Conservation (phyloP, 768 basidiomycete genomes). For the Xanthoconium stramineum region DNA sequence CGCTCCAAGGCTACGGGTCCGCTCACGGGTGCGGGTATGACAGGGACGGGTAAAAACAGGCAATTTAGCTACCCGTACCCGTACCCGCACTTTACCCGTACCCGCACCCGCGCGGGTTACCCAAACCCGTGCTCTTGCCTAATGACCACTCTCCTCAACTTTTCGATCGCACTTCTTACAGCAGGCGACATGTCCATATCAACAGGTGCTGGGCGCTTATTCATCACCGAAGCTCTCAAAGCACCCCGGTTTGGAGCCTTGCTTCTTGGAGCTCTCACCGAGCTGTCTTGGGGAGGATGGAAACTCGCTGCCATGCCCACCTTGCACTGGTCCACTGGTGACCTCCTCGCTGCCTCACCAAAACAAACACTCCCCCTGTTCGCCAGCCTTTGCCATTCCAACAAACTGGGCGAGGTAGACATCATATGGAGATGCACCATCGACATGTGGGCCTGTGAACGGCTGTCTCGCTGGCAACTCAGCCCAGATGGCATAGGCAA, state of each 20-base stretch:
- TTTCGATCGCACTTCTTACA: constrained; percentile 34
- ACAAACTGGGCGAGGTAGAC: constrained; percentile 56
- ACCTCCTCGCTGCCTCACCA: constrained; percentile 45
- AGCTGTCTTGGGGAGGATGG: constrained; percentile 76
- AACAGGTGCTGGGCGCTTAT: constrained; percentile 43
- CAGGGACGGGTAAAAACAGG: too few relatives aligned
- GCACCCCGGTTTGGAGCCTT: constrained; percentile 44
- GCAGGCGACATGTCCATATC: constrained; percentile 43
- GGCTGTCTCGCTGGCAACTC: constrained; percentile 42
- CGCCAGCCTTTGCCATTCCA: constrained; percentile 43
- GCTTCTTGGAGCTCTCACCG: constrained; percentile 59
- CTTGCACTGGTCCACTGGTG: constrained; percentile 49
- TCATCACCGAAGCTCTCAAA: constrained; percentile 32
- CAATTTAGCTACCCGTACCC: too few relatives aligned
- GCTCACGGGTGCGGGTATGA: too few relatives aligned
- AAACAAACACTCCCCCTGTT: constrained; percentile 45
- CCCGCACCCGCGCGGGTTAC: too few relatives aligned
- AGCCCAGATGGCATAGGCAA: constrained; percentile 44
- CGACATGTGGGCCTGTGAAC: constrained; percentile 45
- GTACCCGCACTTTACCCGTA: too few relatives aligned
- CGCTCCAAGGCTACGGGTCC: too few relatives aligned
- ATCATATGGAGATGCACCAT: constrained; percentile 55
- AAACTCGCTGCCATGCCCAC: constrained; percentile 61
- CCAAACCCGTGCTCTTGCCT: too few relatives aligned
- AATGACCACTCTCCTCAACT: constrained; percentile 31